Evolutionary conservation across 495 filamentous ascomycete species (phyloP), one percentile per base, ranked within the genome.

Genomic region (Xylaria acuta): DNA sequence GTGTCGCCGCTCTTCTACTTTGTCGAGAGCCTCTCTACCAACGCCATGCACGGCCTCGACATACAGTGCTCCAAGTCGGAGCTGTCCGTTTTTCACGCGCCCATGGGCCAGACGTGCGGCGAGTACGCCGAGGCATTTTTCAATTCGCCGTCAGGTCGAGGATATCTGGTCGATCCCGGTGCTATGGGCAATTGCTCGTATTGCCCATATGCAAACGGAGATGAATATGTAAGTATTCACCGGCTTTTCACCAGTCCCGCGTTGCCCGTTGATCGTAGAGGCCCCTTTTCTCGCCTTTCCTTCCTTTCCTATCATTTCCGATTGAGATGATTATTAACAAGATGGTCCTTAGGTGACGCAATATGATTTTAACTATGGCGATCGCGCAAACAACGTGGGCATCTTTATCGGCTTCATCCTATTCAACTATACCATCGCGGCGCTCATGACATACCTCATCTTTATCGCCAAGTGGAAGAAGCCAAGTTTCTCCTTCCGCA

Each of bases 1-100:
- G 82, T 92, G 34, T 92, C 90, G 1, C 92, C 92, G 8, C 88
- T 94, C 64, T 92, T 87, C 0, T 93, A 94, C 74, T 81, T 92
- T 2, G 85, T 92, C 9, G 83, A 82, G 34, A 87, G 86, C 27
- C 86, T 92, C 76, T 75, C 92, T 12, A 87, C 89, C 0, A 84
- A 84, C 0, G 87, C 85, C 0, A 73, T 94, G 4, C 83, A 89
- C 25, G 89, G 90, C 36, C 85, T 85, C 12, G 58, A 78, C 1
- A 88, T 90, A 8, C 16, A 77, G 0, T 94, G 92, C 81, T 82
- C 89, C 9, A 71, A 76, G 18, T 88, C 87, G 69, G 92, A 94
- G 76, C 79, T 86, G 22, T 75, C 89, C 22, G 76, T 76, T 1
- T 85, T 94, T 71, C 75, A 80, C 6, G 86, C 91, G 0, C 84